These are phyloP conservation scores for Brettanomyces bruxellensis DNA, from an alignment of 805 yeast species.

Conservation along the genomic window DNA sequence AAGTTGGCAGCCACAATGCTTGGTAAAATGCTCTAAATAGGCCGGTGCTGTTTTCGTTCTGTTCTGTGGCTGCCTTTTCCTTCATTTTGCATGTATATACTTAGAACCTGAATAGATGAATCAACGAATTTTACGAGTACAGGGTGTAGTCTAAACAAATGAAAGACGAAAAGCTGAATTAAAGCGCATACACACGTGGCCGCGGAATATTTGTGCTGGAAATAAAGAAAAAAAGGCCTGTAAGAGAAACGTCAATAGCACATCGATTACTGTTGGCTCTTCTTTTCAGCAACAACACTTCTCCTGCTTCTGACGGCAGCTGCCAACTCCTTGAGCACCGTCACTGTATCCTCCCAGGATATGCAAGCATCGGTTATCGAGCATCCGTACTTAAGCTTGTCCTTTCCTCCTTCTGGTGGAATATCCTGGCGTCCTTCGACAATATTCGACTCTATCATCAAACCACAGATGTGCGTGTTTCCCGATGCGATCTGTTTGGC, in stretches of 20 bases:
- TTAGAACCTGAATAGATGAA: not conserved
- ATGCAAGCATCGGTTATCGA: conserved; percentile 98
- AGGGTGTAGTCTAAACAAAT: not conserved
- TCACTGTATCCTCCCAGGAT: conserved; percentile 76
- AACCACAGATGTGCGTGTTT: conserved; percentile 71
- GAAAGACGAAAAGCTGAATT: not conserved
- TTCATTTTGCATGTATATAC: not conserved
- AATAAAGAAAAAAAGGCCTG: too few relatives aligned
- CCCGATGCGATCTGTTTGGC: conserved; percentile 76
- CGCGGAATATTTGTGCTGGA: too few relatives aligned
- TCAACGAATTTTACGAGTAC: too few relatives aligned
- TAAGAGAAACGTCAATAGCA: too few relatives aligned
- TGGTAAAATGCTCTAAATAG: conserved; percentile 39
- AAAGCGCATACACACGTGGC: not conserved
- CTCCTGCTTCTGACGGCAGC: conserved; percentile 78
- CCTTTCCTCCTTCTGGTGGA: conserved; percentile 69
- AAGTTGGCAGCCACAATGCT: conserved; percentile 56
- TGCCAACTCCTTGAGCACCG: conserved; percentile 62
- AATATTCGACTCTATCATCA: conserved; percentile 93
- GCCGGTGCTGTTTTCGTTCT: too few relatives aligned
- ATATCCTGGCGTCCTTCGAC: conserved; percentile 91
- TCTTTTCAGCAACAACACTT: conserved; percentile 9
- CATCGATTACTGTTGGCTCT: not conserved
- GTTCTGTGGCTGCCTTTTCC: too few relatives aligned
- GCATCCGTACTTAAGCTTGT: conserved; percentile 77